A percentile compares a stretch with the other conserved stretches of the same genome.
Evolutionary conservation across 148 eudicot genomes (phyloP).

Genomic region (Simmondsia chinensis): DNA sequence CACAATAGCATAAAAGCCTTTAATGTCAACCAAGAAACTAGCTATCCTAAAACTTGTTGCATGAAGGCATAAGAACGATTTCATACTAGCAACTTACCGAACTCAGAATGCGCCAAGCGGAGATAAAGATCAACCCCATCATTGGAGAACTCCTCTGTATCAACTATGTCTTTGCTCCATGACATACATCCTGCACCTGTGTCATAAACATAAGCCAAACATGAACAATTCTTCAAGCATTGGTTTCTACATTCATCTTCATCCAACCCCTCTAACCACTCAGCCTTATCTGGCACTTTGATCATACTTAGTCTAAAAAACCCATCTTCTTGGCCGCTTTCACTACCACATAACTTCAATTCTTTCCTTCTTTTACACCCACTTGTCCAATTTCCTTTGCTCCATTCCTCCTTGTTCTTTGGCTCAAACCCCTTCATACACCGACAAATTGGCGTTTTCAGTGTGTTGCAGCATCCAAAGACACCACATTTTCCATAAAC

Average conservation of each 20-base stretch:
- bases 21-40: too few relatives aligned
- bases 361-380: conserved; percentile 11
- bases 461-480: conserved; percentile 7
- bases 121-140: conserved; percentile 21
- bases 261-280: background rate
- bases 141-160: conserved; percentile 15
- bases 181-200: conserved; percentile 22
- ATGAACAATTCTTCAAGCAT: conserved; percentile 27
- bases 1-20: too few relatives aligned
- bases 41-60: too few relatives aligned
- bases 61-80: too few relatives aligned
- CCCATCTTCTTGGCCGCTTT: background rate
- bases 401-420: conserved; percentile 6
- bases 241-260: conserved; percentile 1
- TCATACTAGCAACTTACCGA: conserved; percentile 26
- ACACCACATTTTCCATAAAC: conserved; percentile 12
- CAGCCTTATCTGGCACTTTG: conserved; percentile 16
- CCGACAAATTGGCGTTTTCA: background rate
- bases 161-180: conserved; percentile 24
- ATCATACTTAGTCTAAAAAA: conserved; percentile 12
- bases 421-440: conserved; percentile 15
- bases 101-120: conserved; percentile 30
- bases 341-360: conserved; percentile 3
- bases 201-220: conserved; percentile 25
- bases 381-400: background rate